These are phyloP conservation scores for Warburgia ugandensis DNA, from an alignment of 164 flowering plant genomes.

Conservation along the genomic window DNA sequence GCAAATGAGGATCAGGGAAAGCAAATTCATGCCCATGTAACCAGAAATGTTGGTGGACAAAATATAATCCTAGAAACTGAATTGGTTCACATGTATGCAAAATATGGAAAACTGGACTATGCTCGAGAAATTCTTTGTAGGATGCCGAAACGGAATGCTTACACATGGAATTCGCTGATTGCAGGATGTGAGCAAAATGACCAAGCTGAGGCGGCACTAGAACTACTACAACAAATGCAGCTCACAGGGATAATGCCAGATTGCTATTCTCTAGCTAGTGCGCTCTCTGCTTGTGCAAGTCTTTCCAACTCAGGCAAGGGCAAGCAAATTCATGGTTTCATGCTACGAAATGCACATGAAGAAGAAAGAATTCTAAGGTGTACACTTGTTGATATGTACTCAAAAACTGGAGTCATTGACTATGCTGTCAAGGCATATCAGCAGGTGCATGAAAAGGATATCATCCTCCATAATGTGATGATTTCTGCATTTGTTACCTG, in stretches of 20 bases:
- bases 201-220: slow-evolving; percentile 8
- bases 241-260: slow-evolving; percentile 13
- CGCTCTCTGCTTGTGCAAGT: slow-evolving; percentile 9
- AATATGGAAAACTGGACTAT: slow-evolving; percentile 5
- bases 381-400: slow-evolving; percentile 17
- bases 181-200: slow-evolving; percentile 12
- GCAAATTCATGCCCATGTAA: slow-evolving; percentile 12
- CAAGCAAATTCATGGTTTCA: slow-evolving; percentile 17
- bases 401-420: slow-evolving; percentile 12
- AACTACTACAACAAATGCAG: slow-evolving; percentile 15
- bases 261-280: slow-evolving; percentile 11
- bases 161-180: slow-evolving; percentile 20
- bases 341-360: slow-evolving; percentile 10
- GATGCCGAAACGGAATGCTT: slow-evolving; percentile 16
- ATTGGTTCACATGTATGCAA: slow-evolving; percentile 10
- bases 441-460: slow-evolving; percentile 10
- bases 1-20: slow-evolving; percentile 7
- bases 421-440: slow-evolving; percentile 11
- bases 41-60: slow-evolving; percentile 2
- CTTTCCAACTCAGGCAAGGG: slow-evolving; percentile 12
- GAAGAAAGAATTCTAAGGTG: slow-evolving; percentile 9
- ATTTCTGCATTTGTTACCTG: slow-evolving; percentile 9
- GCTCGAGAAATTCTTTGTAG: slow-evolving; percentile 11
- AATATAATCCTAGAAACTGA: slow-evolving; percentile 8
- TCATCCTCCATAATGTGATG: slow-evolving; percentile 17